These are phyloP conservation scores for Suillus sp. DNA, from an alignment of 768 basidiomycete species.

Conservation along the genomic window DNA sequence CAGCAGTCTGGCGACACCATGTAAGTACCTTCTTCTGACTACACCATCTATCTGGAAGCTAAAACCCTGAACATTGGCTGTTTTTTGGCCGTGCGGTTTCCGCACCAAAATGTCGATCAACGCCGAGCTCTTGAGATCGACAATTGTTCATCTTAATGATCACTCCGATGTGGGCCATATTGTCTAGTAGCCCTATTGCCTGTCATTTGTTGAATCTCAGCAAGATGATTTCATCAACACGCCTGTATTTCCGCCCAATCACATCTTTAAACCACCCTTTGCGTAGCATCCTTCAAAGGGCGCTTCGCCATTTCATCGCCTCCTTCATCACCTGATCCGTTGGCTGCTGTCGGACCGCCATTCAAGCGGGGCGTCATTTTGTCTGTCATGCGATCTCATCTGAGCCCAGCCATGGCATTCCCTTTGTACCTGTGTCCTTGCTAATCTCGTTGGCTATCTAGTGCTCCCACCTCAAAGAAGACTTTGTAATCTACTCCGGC, in stretches of 20 bases:
- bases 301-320: background rate
- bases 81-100: conserved; percentile 2
- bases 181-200: background rate
- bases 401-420: background rate
- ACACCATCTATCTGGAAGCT: conserved; percentile 3
- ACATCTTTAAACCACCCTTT: background rate
- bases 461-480: conserved; percentile 2
- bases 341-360: background rate
- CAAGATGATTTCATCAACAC: background rate
- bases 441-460: background rate
- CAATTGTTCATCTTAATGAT: background rate
- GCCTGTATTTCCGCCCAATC: background rate
- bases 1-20: conserved; percentile 1
- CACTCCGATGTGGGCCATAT: background rate
- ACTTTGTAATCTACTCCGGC: background rate
- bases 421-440: background rate
- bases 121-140: conserved; percentile 2
- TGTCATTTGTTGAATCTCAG: conserved; percentile 1
- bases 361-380: background rate
- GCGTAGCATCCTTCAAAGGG: background rate
- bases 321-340: conserved; percentile 1
- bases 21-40: conserved; percentile 4
- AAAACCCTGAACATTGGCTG: background rate
- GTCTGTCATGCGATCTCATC: no score
- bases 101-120: conserved; percentile 4